Evolutionary conservation across 2,329 filamentous ascomycete species (phyloP).

Genomic region (Neospermospora avenae): DNA sequence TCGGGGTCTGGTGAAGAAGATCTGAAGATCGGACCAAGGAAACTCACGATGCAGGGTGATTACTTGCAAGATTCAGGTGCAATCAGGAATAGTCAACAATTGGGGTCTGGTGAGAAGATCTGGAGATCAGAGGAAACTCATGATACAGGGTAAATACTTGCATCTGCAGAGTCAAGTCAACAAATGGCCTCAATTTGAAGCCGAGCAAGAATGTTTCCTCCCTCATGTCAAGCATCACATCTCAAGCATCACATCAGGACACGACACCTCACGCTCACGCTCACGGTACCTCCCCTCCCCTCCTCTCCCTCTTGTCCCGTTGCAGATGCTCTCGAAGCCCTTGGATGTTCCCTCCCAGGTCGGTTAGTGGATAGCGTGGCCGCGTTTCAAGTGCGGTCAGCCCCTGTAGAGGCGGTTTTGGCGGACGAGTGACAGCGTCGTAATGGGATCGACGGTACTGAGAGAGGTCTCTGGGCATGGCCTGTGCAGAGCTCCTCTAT

Average conservation of each 20-base stretch:
- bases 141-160: not conserved
- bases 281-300: not conserved
- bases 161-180: not conserved
- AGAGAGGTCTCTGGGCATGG: slow-evolving; percentile 1
- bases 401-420: not conserved
- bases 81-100: too few species aligned
- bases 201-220: not conserved
- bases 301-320: not conserved
- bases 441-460: not conserved
- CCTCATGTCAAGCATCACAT: not conserved
- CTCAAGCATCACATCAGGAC: not conserved
- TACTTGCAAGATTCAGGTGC: too few species aligned
- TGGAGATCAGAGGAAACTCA: too few species aligned
- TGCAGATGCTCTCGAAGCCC: not conserved
- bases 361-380: slow-evolving; percentile 1
- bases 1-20: too few species aligned
- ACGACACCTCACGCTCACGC: too few species aligned
- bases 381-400: slow-evolving; percentile 10
- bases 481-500: not conserved
- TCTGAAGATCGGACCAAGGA: too few species aligned
- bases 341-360: not conserved
- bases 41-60: not conserved
- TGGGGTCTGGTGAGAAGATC: too few species aligned
- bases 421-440: slow-evolving; percentile 1
- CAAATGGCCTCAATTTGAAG: not conserved